A percentile compares a stretch with the other conserved stretches of the same genome.
Conservation (phyloP, 805 yeast genomes). For the Barnettozyma sp. region DNA sequence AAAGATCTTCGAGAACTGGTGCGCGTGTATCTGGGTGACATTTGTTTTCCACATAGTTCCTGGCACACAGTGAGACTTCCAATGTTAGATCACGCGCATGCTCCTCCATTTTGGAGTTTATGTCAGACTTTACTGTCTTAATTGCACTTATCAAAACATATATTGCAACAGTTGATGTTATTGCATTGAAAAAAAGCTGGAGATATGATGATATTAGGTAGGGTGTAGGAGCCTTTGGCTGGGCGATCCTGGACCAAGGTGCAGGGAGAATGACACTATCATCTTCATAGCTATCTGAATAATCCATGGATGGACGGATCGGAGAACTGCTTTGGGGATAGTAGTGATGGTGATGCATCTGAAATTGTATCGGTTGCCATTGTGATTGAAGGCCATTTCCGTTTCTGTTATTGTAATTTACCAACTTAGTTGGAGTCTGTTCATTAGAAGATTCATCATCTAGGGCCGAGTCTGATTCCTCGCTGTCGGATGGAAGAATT, state of each 20-base stretch:
- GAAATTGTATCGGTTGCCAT: conserved; percentile 21
- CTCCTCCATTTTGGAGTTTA: conserved; percentile 42
- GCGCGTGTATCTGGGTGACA: conserved; percentile 50
- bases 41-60: conserved; percentile 45
- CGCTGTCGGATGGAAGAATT: conserved; percentile 1
- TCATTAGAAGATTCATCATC: conserved; percentile 1
- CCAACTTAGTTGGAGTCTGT: background rate
- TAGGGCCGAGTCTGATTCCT: background rate
- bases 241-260: conserved; percentile 50
- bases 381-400: background rate
- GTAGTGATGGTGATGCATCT: conserved; percentile 44
- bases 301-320: conserved; percentile 10
- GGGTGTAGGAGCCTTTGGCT: conserved; percentile 46
- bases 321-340: conserved; percentile 26
- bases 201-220: conserved; percentile 56
- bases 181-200: conserved; percentile 46
- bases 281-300: conserved; percentile 3
- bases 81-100: conserved; percentile 38
- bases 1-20: conserved; percentile 51
- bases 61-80: conserved; percentile 48
- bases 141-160: conserved; percentile 39
- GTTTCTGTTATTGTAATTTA: background rate
- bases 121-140: conserved; percentile 47
- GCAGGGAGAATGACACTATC: conserved; percentile 36
- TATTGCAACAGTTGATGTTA: conserved; percentile 38